A percentile compares a stretch with the other conserved stretches of the same genome.
These are phyloP conservation scores for Kingdonia uniflora DNA, from an alignment of 164 flowering plant species.

Conservation along the genomic window DNA sequence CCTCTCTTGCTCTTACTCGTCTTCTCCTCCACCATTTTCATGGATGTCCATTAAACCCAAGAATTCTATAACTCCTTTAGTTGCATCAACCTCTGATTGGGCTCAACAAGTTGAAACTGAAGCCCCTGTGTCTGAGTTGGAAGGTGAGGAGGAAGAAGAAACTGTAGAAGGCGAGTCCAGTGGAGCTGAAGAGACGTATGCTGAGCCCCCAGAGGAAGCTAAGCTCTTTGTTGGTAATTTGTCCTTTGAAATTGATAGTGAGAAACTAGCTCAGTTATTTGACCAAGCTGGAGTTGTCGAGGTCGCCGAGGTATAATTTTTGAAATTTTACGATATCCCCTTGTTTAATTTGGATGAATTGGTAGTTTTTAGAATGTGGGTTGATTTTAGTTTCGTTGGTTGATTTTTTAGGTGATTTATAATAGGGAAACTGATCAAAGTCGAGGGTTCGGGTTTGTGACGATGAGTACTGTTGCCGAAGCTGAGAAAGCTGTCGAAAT, in stretches of 20 bases:
- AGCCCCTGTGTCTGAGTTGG: background rate
- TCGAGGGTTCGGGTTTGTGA: conserved; percentile 63
- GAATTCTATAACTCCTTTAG: conserved; percentile 19
- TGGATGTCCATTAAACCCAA: too few species aligned
- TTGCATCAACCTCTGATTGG: conserved; percentile 53
- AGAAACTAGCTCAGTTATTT: conserved; percentile 37
- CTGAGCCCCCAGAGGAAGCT: conserved; percentile 42
- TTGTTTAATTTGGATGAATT: background rate
- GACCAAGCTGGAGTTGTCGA: conserved; percentile 49
- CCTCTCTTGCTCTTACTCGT: too few species aligned
- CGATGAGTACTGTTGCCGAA: conserved; percentile 56
- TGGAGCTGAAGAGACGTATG: conserved; percentile 15
- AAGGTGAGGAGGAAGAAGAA: conserved; percentile 7
- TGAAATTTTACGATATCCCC: background rate
- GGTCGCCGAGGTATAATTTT: conserved; percentile 34
- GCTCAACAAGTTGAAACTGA: conserved; percentile 23
- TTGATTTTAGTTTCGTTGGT: conserved; percentile 5
- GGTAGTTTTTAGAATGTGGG: background rate
- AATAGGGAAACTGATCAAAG: conserved; percentile 51
- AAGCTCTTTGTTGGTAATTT: conserved; percentile 50
- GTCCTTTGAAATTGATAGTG: conserved; percentile 43
- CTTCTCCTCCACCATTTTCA: too few species aligned
- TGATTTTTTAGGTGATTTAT: conserved; percentile 47
- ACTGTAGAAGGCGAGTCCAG: too few species aligned
- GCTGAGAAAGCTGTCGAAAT: conserved; percentile 61